These are phyloP conservation scores for Fusarium sp. DNA, from an alignment of 2,329 filamentous ascomycete species.

Conservation along the genomic window DNA sequence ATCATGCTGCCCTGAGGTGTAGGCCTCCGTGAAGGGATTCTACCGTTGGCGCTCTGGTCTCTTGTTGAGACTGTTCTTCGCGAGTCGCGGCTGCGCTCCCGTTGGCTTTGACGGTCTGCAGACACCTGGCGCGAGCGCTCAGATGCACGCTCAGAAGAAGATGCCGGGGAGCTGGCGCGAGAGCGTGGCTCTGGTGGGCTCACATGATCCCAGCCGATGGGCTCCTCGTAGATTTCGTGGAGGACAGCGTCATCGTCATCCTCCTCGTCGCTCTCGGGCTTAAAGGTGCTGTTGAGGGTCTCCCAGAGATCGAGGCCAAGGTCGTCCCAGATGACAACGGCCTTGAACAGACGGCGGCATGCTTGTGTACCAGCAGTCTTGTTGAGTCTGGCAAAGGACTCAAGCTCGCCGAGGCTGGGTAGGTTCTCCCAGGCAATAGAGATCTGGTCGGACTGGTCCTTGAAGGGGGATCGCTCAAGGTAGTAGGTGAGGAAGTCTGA, in stretches of 20 bases:
- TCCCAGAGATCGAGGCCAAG: conserved; percentile 56
- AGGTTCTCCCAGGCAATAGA: conserved; percentile 54
- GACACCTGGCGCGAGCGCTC: conserved; percentile 39
- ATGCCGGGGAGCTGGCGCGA: conserved; percentile 37
- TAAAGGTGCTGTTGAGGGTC: conserved; percentile 43
- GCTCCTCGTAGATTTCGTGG: conserved; percentile 38
- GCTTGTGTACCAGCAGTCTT: conserved; percentile 56
- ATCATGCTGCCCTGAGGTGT: conserved; percentile 40
- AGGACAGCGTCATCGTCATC: conserved; percentile 36
- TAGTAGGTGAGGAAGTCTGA: conserved; percentile 54
- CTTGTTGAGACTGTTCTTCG: conserved; percentile 21
- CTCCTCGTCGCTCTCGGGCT: conserved; percentile 19
- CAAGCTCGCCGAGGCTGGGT: conserved; percentile 55
- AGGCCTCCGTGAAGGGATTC: conserved; percentile 24
- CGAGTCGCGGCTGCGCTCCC: conserved; percentile 35
- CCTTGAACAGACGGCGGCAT: conserved; percentile 57
- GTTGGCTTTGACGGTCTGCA: conserved; percentile 33
- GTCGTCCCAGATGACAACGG: conserved; percentile 58
- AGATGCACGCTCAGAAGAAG: conserved; percentile 31
- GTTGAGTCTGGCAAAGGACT: conserved; percentile 53
- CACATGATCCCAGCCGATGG: conserved; percentile 30
- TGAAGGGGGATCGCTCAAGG: conserved; percentile 51
- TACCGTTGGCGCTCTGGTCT: conserved; percentile 30
- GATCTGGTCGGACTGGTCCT: conserved; percentile 53
- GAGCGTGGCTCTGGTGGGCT: conserved; percentile 33